Evolutionary conservation across 1,284 basidiomycete species (phyloP).

Genomic region (Trichosporon sp.): DNA sequence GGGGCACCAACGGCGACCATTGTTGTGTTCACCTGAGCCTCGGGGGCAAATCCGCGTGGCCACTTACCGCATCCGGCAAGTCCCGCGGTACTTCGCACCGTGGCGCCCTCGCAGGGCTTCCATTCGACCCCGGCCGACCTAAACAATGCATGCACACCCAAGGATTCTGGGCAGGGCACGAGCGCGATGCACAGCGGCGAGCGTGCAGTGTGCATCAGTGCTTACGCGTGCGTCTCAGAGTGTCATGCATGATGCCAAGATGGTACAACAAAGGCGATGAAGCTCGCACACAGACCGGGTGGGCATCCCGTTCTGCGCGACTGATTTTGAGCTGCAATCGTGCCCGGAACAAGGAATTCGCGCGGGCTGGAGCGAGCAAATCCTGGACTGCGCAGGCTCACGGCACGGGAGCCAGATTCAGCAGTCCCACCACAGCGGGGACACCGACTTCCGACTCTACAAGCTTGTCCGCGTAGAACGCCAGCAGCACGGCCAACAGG

Average conservation of each 20-base stretch:
- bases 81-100: conserved; percentile 2
- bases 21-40: background rate
- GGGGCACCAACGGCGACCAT: background rate
- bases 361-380: background rate
- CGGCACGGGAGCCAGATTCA: conserved; percentile 11
- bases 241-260: background rate
- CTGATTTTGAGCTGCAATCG: background rate
- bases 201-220: background rate
- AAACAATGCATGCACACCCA: background rate
- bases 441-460: conserved; percentile 28
- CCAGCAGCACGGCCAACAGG: conserved; percentile 37
- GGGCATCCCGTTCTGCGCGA: background rate
- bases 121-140: background rate
- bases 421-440: conserved; percentile 27
- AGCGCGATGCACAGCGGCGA: background rate
- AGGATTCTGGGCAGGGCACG: background rate
- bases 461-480: conserved; percentile 27
- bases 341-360: background rate
- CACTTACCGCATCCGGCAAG: conserved; percentile 5
- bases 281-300: background rate
- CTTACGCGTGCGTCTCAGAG: background rate
- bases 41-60: background rate
- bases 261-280: background rate
- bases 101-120: conserved; percentile 1
- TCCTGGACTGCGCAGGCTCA: background rate